Evolutionary conservation across 371 early-diverging fungal genomes (phyloP), one percentile per base, ranked within the genome.

Genomic region (Lichtheimia corymbifera): DNA sequence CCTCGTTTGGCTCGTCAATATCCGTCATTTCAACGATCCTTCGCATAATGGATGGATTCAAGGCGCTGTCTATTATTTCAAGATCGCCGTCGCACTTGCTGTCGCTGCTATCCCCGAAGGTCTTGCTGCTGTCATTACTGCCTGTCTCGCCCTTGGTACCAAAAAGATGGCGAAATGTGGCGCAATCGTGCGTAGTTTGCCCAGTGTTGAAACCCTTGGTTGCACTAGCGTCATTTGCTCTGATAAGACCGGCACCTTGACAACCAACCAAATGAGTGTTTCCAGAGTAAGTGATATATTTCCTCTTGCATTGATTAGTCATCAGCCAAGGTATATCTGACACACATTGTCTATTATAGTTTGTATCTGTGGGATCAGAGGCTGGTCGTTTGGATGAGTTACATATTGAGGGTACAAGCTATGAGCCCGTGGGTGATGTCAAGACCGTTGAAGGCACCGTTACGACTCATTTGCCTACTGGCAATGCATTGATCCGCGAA

Each of bases 81-180:
- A 97, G 84, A 98, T 98, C 55, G 97, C 97, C 24, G 98, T 99
- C 55, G 97, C 98, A 9, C 79, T 99, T 62, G 99, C 99, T 50
- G 98, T 99, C n/a, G 98, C 99, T 51, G 98, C 98, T 53, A 98
- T 99, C 66, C 99, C 99, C 55, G 99, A 99, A 85, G 99, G 99
- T 56, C 76, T 99, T 42, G 93, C 97, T 15, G 97, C 96, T 51
- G 95, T 97, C 56, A 97, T 98, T 61, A 97, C 98, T 24, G 96
- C 97, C 44, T 97, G 97, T 71, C 83, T 99, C 57, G 97, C 98
- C 30, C 84, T 97, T 45, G 98, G 97, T 54, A 96, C 98, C 53
- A 91, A 93, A 71, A 91, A 92, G 74, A 97, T 99, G 99, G 97
- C 98, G 53, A 86, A 88, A 55, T 88, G 94, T 74, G 91, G 94